A percentile compares a stretch with the other conserved stretches of the same genome.
Conservation (phyloP, 306 rosid genomes). For the Hippophae tibetana region DNA sequence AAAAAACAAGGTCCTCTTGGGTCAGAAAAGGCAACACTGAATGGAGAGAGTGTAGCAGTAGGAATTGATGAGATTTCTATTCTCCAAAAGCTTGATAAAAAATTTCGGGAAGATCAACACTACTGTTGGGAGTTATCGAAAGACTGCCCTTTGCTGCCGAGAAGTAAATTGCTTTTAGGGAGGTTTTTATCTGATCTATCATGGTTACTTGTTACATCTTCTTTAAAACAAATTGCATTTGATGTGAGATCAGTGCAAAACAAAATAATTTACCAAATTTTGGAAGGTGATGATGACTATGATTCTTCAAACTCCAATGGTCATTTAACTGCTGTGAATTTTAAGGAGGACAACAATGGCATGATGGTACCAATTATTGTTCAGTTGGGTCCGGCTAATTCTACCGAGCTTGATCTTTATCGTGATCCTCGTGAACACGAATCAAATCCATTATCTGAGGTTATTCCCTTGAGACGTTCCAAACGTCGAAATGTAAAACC, state of each 20-base stretch:
- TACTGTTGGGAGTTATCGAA: slow-evolving; percentile 67
- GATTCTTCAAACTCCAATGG: slow-evolving; percentile 22
- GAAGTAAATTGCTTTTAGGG: slow-evolving; percentile 61
- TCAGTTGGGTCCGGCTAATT: slow-evolving; percentile 29
- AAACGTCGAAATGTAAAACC: slow-evolving; percentile 77
- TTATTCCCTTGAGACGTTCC: slow-evolving; percentile 63
- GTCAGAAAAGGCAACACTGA: slow-evolving; percentile 51
- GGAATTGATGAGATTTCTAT: slow-evolving; percentile 55
- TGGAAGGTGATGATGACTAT: slow-evolving; percentile 23
- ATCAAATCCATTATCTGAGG: slow-evolving; percentile 24
- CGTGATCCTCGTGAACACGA: slow-evolving; percentile 21
- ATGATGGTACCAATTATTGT: slow-evolving; percentile 34
- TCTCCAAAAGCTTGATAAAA: slow-evolving; percentile 54
- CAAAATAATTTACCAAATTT: slow-evolving; percentile 63
- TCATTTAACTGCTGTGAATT: slow-evolving; percentile 38
- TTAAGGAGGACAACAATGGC: slow-evolving; percentile 39
- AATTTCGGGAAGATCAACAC: slow-evolving; percentile 36
- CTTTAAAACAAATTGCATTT: slow-evolving; percentile 46
- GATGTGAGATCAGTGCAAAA: slow-evolving; percentile 54
- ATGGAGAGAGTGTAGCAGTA: slow-evolving; percentile 39
- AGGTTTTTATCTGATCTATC: slow-evolving; percentile 58
- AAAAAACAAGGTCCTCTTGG: slow-evolving; percentile 72
- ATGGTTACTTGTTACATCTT: slow-evolving; percentile 70
- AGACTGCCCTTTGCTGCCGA: slow-evolving; percentile 42
- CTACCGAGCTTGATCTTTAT: slow-evolving; percentile 13